Conservation (phyloP, 2,329 filamentous ascomycete genomes). For the Ceratocystis diversiconidia region DNA sequence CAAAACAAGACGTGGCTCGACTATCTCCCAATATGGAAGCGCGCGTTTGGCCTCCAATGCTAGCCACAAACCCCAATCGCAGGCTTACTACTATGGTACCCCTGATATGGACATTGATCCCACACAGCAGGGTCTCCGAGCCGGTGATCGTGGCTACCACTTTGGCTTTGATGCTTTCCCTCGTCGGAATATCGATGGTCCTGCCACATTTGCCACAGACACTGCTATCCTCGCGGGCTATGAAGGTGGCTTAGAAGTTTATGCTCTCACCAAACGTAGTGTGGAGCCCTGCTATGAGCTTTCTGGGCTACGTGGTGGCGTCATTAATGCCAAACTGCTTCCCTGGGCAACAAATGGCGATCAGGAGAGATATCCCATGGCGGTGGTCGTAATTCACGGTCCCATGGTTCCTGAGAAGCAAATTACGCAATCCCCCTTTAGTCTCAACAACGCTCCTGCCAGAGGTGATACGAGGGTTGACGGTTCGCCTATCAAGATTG, state of each 20-base stretch:
- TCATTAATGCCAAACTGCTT: conserved; percentile 70
- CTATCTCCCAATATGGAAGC: conserved; percentile 32
- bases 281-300: conserved; percentile 56
- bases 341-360: conserved; percentile 48
- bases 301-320: conserved; percentile 63
- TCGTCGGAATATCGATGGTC: conserved; percentile 23
- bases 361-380: conserved; percentile 42
- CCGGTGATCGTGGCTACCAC: conserved; percentile 58
- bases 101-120: conserved; percentile 63
- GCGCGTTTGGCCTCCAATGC: conserved; percentile 35
- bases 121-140: conserved; percentile 40
- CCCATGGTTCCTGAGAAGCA: conserved; percentile 36
- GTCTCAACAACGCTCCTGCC: conserved; percentile 25
- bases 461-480: conserved; percentile 19
- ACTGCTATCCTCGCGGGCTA: conserved; percentile 64
- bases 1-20: background rate
- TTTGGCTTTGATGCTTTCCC: conserved; percentile 67
- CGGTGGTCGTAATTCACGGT: conserved; percentile 70
- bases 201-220: conserved; percentile 33
- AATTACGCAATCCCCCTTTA: conserved; percentile 23
- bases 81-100: conserved; percentile 62
- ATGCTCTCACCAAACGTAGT: conserved; percentile 56
- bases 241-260: conserved; percentile 66
- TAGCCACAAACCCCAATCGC: conserved; percentile 60
- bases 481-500: conserved; percentile 29